Percentiles rank a stretch among this genome's conserved stretches.
Evolutionary conservation across 169 alveolate genomes (phyloP).

Genomic region (Neospora caninum): DNA sequence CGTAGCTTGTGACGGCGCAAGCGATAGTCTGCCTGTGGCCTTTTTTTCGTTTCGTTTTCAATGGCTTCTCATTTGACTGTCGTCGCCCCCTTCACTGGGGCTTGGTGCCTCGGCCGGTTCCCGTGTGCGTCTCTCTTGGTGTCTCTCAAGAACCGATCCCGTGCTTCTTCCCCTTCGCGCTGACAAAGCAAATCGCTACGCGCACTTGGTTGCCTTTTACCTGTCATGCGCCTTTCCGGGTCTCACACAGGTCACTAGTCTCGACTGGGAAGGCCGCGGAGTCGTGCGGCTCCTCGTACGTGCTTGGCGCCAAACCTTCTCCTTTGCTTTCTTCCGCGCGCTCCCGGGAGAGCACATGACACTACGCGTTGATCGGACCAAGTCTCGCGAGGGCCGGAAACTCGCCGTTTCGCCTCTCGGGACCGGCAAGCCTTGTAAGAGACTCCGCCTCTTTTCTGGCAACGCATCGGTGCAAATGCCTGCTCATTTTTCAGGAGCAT

Average conservation of each 20-base stretch:
- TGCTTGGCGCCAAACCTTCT: neutral
- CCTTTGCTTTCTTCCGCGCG: slow-evolving; percentile 3
- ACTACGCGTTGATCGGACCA: neutral
- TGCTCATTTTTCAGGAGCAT: too few species aligned
- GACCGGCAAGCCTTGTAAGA: neutral
- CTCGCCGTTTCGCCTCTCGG: neutral
- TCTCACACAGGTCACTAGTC: neutral
- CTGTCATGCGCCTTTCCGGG: neutral
- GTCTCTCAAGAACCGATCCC: too few species aligned
- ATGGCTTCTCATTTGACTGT: too few species aligned
- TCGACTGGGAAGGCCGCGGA: slow-evolving; percentile 46
- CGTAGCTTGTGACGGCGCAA: too few species aligned
- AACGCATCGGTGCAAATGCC: too few species aligned
- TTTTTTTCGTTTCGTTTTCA: too few species aligned
- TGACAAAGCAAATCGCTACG: too few species aligned
- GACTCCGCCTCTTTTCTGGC: too few species aligned
- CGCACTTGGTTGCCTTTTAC: neutral
- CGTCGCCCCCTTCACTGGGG: too few species aligned
- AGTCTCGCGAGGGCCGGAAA: neutral
- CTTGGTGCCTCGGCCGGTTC: too few species aligned
- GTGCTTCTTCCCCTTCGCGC: neutral
- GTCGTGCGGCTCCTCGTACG: slow-evolving; percentile 43
- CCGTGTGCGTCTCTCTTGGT: too few species aligned
- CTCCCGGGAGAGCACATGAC: slow-evolving; percentile 41
- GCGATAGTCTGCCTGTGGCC: too few species aligned